phyloP scores from a whole-genome alignment of 1,284 basidiomycete genomes.

The Coriolopsis trogii region DNA sequence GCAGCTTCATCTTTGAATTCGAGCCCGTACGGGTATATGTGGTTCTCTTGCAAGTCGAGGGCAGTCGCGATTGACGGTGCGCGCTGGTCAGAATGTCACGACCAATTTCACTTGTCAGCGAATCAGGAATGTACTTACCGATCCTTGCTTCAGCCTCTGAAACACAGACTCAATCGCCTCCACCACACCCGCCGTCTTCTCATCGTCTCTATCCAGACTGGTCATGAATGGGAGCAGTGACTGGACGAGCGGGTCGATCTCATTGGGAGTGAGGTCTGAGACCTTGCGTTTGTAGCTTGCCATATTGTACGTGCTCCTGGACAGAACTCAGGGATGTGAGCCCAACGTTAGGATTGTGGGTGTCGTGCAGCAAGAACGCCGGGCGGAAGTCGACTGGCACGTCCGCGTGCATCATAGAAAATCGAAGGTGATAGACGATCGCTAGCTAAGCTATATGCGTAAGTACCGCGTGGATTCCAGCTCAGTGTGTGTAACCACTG shows the following conservation, averaged over 20 bases:
- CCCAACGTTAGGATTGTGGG: no score
- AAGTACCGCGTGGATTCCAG: not conserved
- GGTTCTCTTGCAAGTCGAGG: conserved; percentile 10
- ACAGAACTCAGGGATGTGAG: no score
- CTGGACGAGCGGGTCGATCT: conserved; percentile 10
- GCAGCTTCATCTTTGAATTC: conserved; percentile 11
- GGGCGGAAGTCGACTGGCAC: no score
- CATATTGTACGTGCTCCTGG: not conserved
- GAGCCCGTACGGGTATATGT: conserved; percentile 13
- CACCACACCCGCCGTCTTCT: conserved; percentile 9
- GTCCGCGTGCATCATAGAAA: no score
- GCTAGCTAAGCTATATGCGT: not conserved
- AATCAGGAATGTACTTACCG: conserved; percentile 1
- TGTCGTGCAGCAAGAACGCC: no score
- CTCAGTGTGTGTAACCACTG: no score
- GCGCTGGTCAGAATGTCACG: not conserved
- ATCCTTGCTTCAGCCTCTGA: conserved; percentile 5
- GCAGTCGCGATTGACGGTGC: conserved; percentile 11
- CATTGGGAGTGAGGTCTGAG: conserved; percentile 5
- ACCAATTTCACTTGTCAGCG: not conserved
- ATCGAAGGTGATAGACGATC: conserved; percentile 7
- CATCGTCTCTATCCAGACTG: conserved; percentile 10
- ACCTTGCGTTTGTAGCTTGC: conserved; percentile 3
- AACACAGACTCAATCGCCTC: conserved; percentile 10
- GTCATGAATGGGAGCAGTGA: conserved; percentile 10